These are phyloP conservation scores for Clonostachys rosea DNA, from an alignment of 2,329 filamentous ascomycete species.

Conservation along the genomic window DNA sequence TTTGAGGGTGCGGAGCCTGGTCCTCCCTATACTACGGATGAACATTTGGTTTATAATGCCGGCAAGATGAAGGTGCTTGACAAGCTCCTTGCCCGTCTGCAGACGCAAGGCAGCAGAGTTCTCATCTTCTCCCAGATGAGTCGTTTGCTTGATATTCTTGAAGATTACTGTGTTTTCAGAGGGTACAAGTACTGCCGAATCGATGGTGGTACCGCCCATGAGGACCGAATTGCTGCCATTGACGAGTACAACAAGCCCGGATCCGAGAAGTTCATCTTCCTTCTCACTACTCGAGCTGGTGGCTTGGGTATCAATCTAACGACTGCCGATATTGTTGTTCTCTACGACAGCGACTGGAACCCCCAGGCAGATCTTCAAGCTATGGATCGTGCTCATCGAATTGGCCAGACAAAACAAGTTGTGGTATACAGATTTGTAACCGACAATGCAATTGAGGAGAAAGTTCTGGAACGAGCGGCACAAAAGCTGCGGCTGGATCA, in stretches of 20 bases:
- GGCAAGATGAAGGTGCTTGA: constrained; percentile 98
- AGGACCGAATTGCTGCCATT: constrained; percentile 95
- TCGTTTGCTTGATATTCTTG: constrained; percentile 89
- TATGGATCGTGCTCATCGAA: constrained; percentile 98
- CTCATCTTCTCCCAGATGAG: constrained; percentile 99
- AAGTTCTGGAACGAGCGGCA: constrained; percentile 91
- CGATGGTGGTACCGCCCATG: constrained; percentile 92
- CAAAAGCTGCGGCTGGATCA: constrained; percentile 96
- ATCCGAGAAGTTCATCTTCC: constrained; percentile 94
- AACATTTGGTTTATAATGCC: constrained; percentile 88
- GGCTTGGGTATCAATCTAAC: constrained; percentile 97
- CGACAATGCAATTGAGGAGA: constrained; percentile 97
- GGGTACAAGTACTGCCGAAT: constrained; percentile 96
- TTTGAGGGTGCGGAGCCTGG: constrained; percentile 97
- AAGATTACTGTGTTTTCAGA: constrained; percentile 96
- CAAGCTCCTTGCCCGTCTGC: constrained; percentile 79
- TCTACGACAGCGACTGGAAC: constrained; percentile 99
- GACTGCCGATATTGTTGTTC: constrained; percentile 87
- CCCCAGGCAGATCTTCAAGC: constrained; percentile 97
- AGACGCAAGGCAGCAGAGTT: constrained; percentile 86
- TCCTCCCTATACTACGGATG: constrained; percentile 95
- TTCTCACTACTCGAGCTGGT: constrained; percentile 92
- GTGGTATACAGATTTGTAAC: constrained; percentile 96
- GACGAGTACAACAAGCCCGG: constrained; percentile 96
- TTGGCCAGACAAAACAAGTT: constrained; percentile 97